Evolutionary conservation across 768 basidiomycete genomes (phyloP), one percentile per base, ranked within the genome.

Genomic region (Cantharellus anzutake): DNA sequence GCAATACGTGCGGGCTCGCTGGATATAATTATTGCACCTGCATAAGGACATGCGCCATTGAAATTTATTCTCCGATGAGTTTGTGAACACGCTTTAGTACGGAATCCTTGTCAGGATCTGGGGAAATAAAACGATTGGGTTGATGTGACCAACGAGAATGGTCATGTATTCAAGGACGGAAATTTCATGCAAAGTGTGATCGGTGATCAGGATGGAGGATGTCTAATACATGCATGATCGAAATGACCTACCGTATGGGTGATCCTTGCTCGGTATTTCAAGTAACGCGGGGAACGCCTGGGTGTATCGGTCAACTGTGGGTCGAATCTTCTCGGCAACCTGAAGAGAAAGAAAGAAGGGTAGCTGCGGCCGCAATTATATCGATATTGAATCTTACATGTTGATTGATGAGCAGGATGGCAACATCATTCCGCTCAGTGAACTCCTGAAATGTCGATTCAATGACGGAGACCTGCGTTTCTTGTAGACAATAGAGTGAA

Each of bases 211-310:
- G 38, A 3, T 57, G 11, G 52, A 55, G 7, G 52, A 55, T 3
- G 20, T 29, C 20, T 2, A 2, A 37, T 14, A 41, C 4, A n/a
- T n/a, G 20, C 39, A 37, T 34, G 38, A 56, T 57, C 4, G 1
- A 37, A 52, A 5, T 11, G 29, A 40, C 79, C 61, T 59, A 94
- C 94, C 93, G 66, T 98, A 98, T 41, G 94, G 94, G 71, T 96
- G 92, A 68, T 98, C 94, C 70, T 98, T 98, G 59, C 90, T 92
- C 35, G 96, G 96, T 63, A 99, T 98, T 72, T 99, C 96, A 14
- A 99, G 80, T 44, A 99, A 73, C 0, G 96, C 91, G 29, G 96
- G 96, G 74, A 99, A 99, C 0, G 94, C 82, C 70, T 92, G 87
- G 64, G 89, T 83, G 70, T 99, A 99, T 66, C 83, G 82, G 72